phyloP scores from a whole-genome alignment of 2,329 filamentous ascomycete genomes.

The Ophiostoma piceae region DNA sequence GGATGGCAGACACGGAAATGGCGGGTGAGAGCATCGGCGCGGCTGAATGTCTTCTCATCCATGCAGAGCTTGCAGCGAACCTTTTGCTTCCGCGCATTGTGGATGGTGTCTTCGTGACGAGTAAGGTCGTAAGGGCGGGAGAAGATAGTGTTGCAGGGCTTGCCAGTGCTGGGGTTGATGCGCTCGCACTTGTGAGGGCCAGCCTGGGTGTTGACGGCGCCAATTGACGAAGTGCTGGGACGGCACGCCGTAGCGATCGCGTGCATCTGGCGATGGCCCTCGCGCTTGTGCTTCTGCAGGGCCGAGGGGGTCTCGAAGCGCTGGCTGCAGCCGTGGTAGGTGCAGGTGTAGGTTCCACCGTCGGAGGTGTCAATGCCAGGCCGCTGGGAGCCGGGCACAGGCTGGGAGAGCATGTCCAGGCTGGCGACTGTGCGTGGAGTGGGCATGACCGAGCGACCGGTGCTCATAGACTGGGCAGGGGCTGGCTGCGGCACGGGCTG shows the following conservation, averaged over 20 bases:
- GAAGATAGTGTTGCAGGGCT: conserved; percentile 90
- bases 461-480: neutral
- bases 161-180: conserved; percentile 90
- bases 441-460: conserved; percentile 13
- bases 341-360: conserved; percentile 89
- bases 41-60: conserved; percentile 94
- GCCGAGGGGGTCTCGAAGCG: conserved; percentile 84
- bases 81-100: conserved; percentile 91
- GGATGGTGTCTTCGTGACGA: conserved; percentile 93
- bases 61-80: conserved; percentile 88
- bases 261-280: conserved; percentile 77
- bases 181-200: conserved; percentile 90
- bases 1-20: conserved; percentile 95
- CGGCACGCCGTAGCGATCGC: conserved; percentile 39
- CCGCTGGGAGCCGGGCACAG: conserved; percentile 35
- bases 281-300: conserved; percentile 92
- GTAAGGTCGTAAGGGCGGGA: conserved; percentile 95
- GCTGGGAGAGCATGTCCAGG: conserved; percentile 28
- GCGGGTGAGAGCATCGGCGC: conserved; percentile 87
- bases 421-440: conserved; percentile 31
- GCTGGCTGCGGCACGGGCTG: neutral
- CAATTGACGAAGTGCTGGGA: conserved; percentile 42
- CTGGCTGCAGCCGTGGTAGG: conserved; percentile 81
- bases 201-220: conserved; percentile 74
- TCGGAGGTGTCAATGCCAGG: conserved; percentile 66